Percentiles rank a stretch among this genome's conserved stretches.
Evolutionary conservation across 108 stramenopile species (phyloP).

Genomic region (Cyclostephanos invisitatus): DNA sequence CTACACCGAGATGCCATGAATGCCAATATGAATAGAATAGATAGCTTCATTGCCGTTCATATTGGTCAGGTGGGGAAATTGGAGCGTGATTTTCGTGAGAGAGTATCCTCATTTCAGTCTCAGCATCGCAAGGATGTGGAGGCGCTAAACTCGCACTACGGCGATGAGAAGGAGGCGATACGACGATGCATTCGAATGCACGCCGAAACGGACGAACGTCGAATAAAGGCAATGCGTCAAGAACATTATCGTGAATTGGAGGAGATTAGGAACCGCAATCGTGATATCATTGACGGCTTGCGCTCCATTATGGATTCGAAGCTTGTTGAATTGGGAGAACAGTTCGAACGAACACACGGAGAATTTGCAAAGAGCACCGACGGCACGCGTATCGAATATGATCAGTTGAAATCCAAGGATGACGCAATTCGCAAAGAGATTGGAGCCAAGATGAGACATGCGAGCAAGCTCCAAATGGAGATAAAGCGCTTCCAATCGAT

Average conservation of each 20-base stretch:
- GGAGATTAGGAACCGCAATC: conserved; percentile 33
- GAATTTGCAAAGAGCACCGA: conserved; percentile 40
- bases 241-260: conserved; percentile 41
- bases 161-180: conserved; percentile 17
- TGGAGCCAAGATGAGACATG: conserved; percentile 19
- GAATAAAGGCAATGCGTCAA: conserved; percentile 19
- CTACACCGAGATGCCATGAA: conserved; percentile 34
- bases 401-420: conserved; percentile 34
- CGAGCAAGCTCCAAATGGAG: conserved; percentile 30
- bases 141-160: conserved; percentile 24
- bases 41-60: conserved; percentile 36
- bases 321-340: conserved; percentile 30
- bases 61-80: conserved; percentile 36
- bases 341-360: conserved; percentile 28
- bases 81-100: conserved; percentile 32
- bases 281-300: conserved; percentile 25
- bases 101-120: conserved; percentile 24
- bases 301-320: conserved; percentile 27
- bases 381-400: conserved; percentile 22
- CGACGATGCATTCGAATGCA: conserved; percentile 27
- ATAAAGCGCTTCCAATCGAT: conserved; percentile 37
- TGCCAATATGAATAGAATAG: conserved; percentile 34
- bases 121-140: conserved; percentile 23
- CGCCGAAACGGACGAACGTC: conserved; percentile 12
- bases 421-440: conserved; percentile 35